Conservation (phyloP, 2,329 filamentous ascomycete genomes). For the Chaetomium sp. region DNA sequence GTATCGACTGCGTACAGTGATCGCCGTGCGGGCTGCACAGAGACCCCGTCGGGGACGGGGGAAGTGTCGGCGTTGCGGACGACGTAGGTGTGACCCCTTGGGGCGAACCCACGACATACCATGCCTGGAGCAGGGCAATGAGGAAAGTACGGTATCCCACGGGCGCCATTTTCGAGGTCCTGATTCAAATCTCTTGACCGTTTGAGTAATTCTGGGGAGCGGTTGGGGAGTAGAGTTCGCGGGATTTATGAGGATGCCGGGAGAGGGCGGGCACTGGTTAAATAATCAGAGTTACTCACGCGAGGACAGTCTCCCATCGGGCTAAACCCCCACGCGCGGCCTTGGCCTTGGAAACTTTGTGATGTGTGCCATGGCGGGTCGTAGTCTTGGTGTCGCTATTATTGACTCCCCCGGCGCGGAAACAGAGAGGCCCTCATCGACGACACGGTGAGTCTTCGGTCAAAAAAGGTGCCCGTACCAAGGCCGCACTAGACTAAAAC, state of each 20-base stretch:
- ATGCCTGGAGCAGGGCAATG: background rate
- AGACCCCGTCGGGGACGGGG: constrained; percentile 5
- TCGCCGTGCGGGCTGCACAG: constrained; percentile 6
- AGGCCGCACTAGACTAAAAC: background rate
- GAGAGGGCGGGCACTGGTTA: background rate
- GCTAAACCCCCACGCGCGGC: background rate
- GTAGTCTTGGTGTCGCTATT: background rate
- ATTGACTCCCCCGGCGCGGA: background rate
- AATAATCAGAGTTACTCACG: background rate
- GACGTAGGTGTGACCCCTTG: background rate
- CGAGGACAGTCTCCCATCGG: background rate
- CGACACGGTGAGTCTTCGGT: background rate
- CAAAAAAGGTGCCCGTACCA: background rate
- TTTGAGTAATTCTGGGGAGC: background rate
- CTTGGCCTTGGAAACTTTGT: background rate
- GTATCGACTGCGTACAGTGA: background rate
- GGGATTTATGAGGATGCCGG: background rate
- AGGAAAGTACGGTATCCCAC: background rate
- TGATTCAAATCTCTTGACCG: background rate
- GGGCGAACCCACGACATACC: background rate
- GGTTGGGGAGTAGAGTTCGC: background rate
- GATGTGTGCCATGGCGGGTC: background rate
- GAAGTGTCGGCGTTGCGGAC: constrained; percentile 1
- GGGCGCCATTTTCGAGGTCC: background rate
- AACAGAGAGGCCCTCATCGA: background rate